Percentiles rank a stretch among this genome's conserved stretches.
These are phyloP conservation scores for Kodamaea derodonti DNA, from an alignment of 1,139 yeast species.

Conservation along the genomic window DNA sequence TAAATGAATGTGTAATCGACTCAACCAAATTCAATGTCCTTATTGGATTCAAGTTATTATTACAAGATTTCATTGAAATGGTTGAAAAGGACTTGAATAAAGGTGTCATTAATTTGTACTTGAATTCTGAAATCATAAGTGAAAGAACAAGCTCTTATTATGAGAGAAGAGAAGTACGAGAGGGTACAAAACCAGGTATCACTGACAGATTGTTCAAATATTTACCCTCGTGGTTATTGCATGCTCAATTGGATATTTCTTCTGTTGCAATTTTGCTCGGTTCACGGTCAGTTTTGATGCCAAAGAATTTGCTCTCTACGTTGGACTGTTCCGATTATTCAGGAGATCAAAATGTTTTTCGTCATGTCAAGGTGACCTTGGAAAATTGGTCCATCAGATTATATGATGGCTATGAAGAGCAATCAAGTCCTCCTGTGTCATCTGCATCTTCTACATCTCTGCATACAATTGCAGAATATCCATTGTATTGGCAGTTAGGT, in stretches of 20 bases:
- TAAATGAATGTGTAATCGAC: constrained; percentile 23
- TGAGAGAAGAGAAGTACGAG: constrained; percentile 5
- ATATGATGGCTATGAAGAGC: constrained; percentile 8
- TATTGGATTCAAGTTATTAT: constrained; percentile 29
- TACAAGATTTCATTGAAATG: constrained; percentile 24
- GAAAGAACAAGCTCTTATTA: not conserved
- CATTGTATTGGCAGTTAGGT: constrained; percentile 18
- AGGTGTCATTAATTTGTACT: constrained; percentile 28
- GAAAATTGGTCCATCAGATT: constrained; percentile 12
- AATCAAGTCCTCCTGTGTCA: constrained; percentile 3
- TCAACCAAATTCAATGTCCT: constrained; percentile 30
- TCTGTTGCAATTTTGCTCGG: constrained; percentile 43
- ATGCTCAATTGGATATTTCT: constrained; percentile 27
- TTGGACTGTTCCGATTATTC: constrained; percentile 34
- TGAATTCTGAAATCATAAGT: constrained; percentile 24
- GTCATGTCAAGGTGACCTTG: constrained; percentile 21
- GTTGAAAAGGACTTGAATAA: constrained; percentile 24
- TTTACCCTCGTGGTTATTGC: constrained; percentile 49
- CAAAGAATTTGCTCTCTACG: constrained; percentile 34
- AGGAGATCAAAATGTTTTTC: constrained; percentile 31
- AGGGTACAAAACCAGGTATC: not conserved
- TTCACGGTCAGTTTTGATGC: constrained; percentile 58
- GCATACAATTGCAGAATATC: constrained; percentile 18
- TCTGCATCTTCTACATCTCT: constrained; percentile 17
- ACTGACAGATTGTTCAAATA: constrained; percentile 27